Conservation (phyloP, 192 early-diverging fungal genomes). For the Thoreauomyces humboldtii region DNA sequence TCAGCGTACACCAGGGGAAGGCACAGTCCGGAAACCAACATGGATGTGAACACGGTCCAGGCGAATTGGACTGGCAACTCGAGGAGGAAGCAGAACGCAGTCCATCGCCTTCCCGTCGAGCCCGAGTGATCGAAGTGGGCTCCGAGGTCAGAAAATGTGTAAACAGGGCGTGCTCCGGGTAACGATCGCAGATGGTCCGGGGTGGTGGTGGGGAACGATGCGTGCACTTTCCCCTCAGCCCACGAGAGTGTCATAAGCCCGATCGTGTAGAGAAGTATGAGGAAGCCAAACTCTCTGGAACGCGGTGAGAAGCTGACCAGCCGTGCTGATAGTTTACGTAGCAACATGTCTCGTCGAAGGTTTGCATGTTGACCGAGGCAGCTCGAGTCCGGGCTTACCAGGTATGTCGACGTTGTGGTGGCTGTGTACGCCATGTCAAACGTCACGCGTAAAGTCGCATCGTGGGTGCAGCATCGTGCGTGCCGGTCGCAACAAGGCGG, state of each 20-base stretch:
- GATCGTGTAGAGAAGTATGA: not conserved
- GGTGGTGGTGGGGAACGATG: not conserved
- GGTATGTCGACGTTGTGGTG: too few relatives aligned
- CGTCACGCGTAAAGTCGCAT: too few relatives aligned
- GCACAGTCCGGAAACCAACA: slow-evolving; percentile 7
- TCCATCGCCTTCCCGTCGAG: not conserved
- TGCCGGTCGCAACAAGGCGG: not conserved
- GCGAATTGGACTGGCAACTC: not conserved
- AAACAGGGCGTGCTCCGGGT: not conserved
- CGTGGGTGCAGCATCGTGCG: not conserved
- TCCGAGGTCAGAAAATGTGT: not conserved
- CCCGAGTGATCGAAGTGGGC: not conserved
- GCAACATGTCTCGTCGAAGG: too few relatives aligned
- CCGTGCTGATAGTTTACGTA: too few relatives aligned
- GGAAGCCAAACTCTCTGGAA: not conserved
- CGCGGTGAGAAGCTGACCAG: not conserved
- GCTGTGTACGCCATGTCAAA: too few relatives aligned
- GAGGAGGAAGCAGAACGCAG: not conserved
- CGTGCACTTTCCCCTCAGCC: not conserved
- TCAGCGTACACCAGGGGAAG: slow-evolving; percentile 12
- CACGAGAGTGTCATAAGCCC: not conserved
- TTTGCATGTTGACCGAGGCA: too few relatives aligned
- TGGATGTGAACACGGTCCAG: slow-evolving; percentile 7
- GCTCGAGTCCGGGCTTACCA: too few relatives aligned
- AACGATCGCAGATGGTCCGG: not conserved